Percentiles rank a stretch among this genome's conserved stretches.
These are phyloP conservation scores for Lonicera japonica DNA, from an alignment of 129 eudicot species.

Conservation along the genomic window DNA sequence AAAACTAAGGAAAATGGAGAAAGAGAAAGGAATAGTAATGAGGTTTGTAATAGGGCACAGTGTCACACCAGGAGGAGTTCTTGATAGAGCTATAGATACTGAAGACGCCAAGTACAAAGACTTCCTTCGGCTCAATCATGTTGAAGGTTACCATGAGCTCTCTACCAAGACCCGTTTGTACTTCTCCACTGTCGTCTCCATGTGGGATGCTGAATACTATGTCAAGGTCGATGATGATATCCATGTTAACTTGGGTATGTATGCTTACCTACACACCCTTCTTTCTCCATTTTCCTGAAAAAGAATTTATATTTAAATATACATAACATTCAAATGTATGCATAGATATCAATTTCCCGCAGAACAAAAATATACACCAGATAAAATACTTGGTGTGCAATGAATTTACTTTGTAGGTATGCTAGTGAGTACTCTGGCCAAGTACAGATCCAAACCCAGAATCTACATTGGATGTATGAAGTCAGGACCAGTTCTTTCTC, in stretches of 20 bases:
- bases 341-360: neutral
- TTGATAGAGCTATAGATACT: slow-evolving; percentile 50
- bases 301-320: neutral
- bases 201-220: slow-evolving; percentile 74
- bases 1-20: slow-evolving; percentile 45
- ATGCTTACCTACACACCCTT: neutral
- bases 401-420: slow-evolving; percentile 19
- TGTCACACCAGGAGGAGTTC: slow-evolving; percentile 54
- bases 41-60: slow-evolving; percentile 77
- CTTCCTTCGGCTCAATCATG: slow-evolving; percentile 54
- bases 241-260: slow-evolving; percentile 55
- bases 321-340: neutral
- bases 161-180: slow-evolving; percentile 64
- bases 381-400: neutral
- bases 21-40: slow-evolving; percentile 65
- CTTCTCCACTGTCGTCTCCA: slow-evolving; percentile 48
- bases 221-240: slow-evolving; percentile 82
- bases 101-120: slow-evolving; percentile 54
- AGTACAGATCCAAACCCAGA: slow-evolving; percentile 51
- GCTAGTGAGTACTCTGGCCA: slow-evolving; percentile 44
- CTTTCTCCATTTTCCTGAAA: neutral
- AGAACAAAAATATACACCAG: too few species aligned
- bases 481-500: slow-evolving; percentile 68
- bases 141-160: slow-evolving; percentile 72
- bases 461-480: slow-evolving; percentile 81